A percentile compares a stretch with the other conserved stretches of the same genome.
Conservation (phyloP, 2,329 filamentous ascomycete genomes). For the Allantophomopsis lycopodina region DNA sequence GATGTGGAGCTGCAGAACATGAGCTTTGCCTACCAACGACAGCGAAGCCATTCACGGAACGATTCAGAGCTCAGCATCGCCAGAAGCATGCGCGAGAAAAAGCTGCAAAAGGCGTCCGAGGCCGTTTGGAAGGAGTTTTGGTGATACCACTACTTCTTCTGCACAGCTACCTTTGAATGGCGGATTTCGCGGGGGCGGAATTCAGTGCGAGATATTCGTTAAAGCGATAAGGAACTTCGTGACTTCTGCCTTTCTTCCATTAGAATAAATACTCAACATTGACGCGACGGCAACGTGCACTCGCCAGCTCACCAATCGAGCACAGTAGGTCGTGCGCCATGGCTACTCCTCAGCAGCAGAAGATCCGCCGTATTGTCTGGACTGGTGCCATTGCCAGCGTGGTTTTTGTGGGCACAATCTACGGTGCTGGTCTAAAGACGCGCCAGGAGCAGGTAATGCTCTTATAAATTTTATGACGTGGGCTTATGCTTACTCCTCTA, state of each 20-base stretch:
- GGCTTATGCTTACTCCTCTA: conserved; percentile 1
- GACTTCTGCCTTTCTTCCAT: too few relatives aligned
- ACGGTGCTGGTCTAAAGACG: conserved; percentile 44
- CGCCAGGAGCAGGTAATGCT: conserved; percentile 22
- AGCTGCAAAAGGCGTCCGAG: conserved; percentile 5
- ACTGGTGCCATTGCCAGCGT: conserved; percentile 39
- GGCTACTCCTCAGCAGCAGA: conserved; percentile 13
- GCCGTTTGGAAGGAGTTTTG: conserved; percentile 8
- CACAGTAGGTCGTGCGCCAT: too few relatives aligned
- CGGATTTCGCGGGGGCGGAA: too few relatives aligned
- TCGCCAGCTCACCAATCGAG: too few relatives aligned
- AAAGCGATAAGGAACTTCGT: too few relatives aligned
- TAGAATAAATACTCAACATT: too few relatives aligned
- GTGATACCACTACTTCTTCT: background rate
- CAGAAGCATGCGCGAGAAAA: conserved; percentile 4
- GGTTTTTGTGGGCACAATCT: conserved; percentile 41
- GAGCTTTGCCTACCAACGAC: conserved; percentile 1
- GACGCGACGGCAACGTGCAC: too few relatives aligned
- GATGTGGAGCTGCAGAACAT: conserved; percentile 7
- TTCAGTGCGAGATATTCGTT: too few relatives aligned
- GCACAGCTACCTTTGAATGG: too few relatives aligned
- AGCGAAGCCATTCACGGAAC: conserved; percentile 3
- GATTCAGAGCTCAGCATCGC: too few relatives aligned
- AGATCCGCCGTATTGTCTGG: conserved; percentile 33
- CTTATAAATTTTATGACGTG: background rate